Evolutionary conservation across 176 grass and related monocot genomes (phyloP), one percentile per base, ranked within the genome.

Genomic region (Oropetium thomaeum): DNA sequence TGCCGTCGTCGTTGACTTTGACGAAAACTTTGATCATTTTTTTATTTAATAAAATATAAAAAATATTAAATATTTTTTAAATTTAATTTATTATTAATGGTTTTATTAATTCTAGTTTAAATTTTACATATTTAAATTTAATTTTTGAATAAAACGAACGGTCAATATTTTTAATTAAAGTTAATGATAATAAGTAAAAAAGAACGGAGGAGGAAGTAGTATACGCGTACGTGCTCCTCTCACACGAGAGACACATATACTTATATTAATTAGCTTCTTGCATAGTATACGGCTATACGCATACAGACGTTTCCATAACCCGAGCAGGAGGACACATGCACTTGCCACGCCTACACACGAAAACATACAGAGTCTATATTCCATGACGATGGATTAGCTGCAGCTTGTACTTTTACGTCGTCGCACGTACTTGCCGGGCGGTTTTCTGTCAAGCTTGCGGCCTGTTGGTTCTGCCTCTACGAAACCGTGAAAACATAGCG

Each of bases 381-480:
- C 57, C 70, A 41, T 39, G 49, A 61, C 22, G 45, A 38, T 14
- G 27, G 28, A 31, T 60, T 27, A 39, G 67, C 79, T 55, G 70
- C 60, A 43, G 59, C 48, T 65, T 54, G 67, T 4, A 17, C 29
- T n/a, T n/a, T n/a, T 34, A 54, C 55, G 33, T 71, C 28, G 38
- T 53, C 28, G 58, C 28, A 61, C 29, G 28, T 17, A 25, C 51
- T 5, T 10, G 1, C 58, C 58, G 54, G 4, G 1, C 57, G 12
- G 28, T 25, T 31, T 10, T 55, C 51, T 16, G 6, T 83, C 72
- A 83, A 53, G 54, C 76, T 55, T 83, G 73, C 16, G 81, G 40
- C 26, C 65, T 32, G 55, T 62, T 77, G 42, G 81, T 13, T 40
- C 73, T 81, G 78, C 57, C 69, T 48, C 29, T 53, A n/a, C 7